Conservation (phyloP, 441 rosid species). For the Manihot esculenta region DNA sequence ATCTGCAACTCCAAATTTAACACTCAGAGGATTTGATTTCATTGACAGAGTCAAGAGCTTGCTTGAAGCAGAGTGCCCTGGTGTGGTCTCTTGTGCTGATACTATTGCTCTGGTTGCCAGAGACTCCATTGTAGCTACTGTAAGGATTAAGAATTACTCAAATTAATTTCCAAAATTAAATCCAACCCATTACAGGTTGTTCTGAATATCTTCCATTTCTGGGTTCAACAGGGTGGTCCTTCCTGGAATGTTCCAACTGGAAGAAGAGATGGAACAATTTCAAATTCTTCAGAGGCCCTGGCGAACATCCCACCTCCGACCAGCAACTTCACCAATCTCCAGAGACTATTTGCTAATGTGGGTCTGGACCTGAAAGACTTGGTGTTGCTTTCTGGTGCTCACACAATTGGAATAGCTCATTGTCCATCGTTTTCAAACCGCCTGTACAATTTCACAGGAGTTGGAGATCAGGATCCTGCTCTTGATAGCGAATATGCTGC, state of each 20-base stretch:
- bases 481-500: constrained; percentile 68
- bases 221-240: constrained; percentile 65
- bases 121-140: constrained; percentile 60
- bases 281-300: constrained; percentile 48
- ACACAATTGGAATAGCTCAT: constrained; percentile 74
- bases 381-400: constrained; percentile 72
- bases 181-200: not conserved
- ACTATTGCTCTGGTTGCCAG: constrained; percentile 58
- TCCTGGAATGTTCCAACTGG: constrained; percentile 79
- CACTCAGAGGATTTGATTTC: constrained; percentile 68
- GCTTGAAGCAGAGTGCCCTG: constrained; percentile 67
- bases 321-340: constrained; percentile 56
- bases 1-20: constrained; percentile 55
- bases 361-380: constrained; percentile 71
- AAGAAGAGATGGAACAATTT: constrained; percentile 67
- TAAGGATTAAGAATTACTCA: constrained; percentile 29
- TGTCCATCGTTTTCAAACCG: constrained; percentile 57
- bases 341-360: constrained; percentile 43
- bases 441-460: constrained; percentile 68
- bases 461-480: constrained; percentile 55
- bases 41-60: constrained; percentile 60
- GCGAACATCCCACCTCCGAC: constrained; percentile 57
- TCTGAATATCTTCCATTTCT: not conserved
- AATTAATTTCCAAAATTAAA: not conserved
- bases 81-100: constrained; percentile 81